Evolutionary conservation across 108 stramenopile species (phyloP).

Genomic region (Skeletonema potamos): DNA sequence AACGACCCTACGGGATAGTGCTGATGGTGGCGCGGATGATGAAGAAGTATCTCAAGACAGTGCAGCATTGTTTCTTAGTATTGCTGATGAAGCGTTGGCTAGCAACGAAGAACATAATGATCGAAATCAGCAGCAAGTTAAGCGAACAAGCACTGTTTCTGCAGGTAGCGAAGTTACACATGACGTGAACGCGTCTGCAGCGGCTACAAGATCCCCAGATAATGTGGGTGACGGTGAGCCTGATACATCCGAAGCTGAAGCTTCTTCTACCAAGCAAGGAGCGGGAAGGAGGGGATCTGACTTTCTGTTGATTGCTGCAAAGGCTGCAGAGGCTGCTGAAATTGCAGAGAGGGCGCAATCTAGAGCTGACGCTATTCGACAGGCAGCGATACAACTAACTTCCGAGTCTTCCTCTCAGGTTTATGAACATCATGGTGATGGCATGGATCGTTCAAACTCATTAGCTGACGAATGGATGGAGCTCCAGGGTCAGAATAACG

Average conservation of each 20-base stretch:
- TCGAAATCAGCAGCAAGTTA: background rate
- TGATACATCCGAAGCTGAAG: background rate
- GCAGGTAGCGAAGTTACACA: background rate
- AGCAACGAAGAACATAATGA: background rate
- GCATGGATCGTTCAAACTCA: background rate
- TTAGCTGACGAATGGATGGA: background rate
- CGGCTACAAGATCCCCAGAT: background rate
- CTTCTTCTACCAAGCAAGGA: background rate
- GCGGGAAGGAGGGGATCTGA: conserved; percentile 35
- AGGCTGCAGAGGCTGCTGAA: conserved; percentile 24
- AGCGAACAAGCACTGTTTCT: background rate
- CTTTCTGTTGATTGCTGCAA: conserved; percentile 33
- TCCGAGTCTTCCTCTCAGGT: background rate
- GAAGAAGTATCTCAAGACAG: background rate
- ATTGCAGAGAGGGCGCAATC: conserved; percentile 21
- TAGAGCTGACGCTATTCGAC: conserved; percentile 35
- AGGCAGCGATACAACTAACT: conserved; percentile 23
- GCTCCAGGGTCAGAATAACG: background rate
- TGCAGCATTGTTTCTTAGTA: background rate
- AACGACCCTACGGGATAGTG: background rate
- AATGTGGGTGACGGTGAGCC: background rate
- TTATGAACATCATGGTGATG: background rate
- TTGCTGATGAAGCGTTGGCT: background rate
- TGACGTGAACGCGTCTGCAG: background rate
- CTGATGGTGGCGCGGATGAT: background rate